Base-by-base conservation (phyloP, 2,329 filamentous ascomycete genomes). In the Fusarium subglutinans region DNA sequence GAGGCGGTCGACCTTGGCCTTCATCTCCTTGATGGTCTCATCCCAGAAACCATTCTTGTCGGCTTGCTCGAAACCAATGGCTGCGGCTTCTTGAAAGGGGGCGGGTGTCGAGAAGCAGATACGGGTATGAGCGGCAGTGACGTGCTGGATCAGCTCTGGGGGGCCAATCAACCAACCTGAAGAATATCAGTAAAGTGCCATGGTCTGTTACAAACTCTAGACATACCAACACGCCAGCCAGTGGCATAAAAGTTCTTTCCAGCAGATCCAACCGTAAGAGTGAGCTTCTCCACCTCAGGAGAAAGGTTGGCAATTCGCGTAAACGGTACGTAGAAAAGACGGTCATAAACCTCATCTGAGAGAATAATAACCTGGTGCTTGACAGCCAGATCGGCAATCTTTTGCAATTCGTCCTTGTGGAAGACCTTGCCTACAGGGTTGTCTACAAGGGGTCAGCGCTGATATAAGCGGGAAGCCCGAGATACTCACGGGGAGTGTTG, bases 201-300 rank as follows among this genome's bases (percentile, higher is more conserved):
- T 20, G 44, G 44, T 28, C 17, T 14, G 18, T 2, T 5, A 12
- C n/a, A 15, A 35, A 17, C 5, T 18, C 33, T 54, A 8, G 26
- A 80, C 85, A 24, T 77, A 86, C 86, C 90, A 9, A 98, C 95
- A 66, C 96, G 92, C 96, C 96, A 99, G 54, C 96, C 96, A 0
- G 96, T 99, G 64, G 94, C 94, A 80, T 98, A 98, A 84, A 99
- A 99, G 86, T 96, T 97, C 89, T 99, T 99, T 78, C 96, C 96
- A 3, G 95, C 96, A 1, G 95, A 98, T 26, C 96, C 96, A 37
- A 99, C 96, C 0, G 96, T 98, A 55, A 99, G 84, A 9, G 96
- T 98, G 75, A 97, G 88, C 66, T 90, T 90, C 77, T 95, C 95
- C 58, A 98, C 91, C 81, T 98, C 95, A 1, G 95, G 95, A 0